Base-by-base conservation (phyloP, 202 grass and related monocot genomes). In the Schoenoplectus tabernaemontani region DNA sequence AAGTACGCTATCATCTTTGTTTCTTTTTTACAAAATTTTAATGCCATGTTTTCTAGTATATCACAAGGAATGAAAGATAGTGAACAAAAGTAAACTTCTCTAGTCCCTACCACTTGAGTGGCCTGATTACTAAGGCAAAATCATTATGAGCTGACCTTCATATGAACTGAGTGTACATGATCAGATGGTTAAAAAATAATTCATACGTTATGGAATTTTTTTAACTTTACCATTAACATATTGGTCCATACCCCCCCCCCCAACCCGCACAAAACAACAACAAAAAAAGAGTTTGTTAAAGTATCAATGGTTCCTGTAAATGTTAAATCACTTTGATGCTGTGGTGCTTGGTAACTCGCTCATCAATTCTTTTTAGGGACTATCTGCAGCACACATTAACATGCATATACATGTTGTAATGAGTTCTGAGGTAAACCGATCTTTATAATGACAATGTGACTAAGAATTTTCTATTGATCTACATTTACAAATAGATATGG, bases 401-500 rank as follows among this genome's bases (percentile, higher is more conserved):
- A 75, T 75, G 47, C 70, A 36, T 48, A 19, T 28, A 20, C 8
- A 75, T 75, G 26, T 75, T n/a, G n/a, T n/a, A n/a, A n/a, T 75
- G n/a, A 19, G 26, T 53, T 17, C 28, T 28, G 23, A 30, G 2
- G 16, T 50, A n/a, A 36, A 75, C 36, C 47, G 33, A 26, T 53
- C 28, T 75, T 74, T 54, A 36, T 75, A 30, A 75, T 75, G 26
- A 66, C 22, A 66, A 70, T 83, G 7, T 17, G 33, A 28, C 26
- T 79, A 12, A 4, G 42, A 53, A 6, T 80, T 62, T 66, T 61
- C 37, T 78, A 57, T 67, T 84, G 48, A 43, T 10, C 0, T 75
- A 38, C 68, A 59, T 44, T 81, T 85, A 85, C 78, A 28, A 61
- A 47, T 88, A 99, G 96, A 91, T 99, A 16, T 99, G 96, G 96